Base-by-base conservation (phyloP, 305 asterid species). In the Fraxinus paxiana region DNA sequence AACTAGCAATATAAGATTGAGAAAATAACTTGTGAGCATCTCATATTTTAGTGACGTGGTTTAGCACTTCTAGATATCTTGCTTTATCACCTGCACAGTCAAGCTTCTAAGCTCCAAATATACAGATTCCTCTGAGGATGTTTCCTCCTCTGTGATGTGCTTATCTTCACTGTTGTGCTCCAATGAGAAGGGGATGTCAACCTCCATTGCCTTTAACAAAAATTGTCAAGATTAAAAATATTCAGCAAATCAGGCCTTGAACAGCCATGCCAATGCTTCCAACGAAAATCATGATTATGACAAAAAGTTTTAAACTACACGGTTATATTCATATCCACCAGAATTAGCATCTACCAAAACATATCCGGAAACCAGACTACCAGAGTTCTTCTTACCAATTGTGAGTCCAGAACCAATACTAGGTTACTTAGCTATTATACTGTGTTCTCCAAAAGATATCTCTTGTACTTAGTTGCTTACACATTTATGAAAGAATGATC, bases 61-160 rank as follows among this genome's bases (percentile, higher is more conserved):
- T 22, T 73, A 65, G 4, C 13, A 46, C 83, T 79, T 56, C 28
- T 31, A 31, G 22, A 75, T 80, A 70, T 71, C 18, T 30, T 74
- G 76, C 61, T 51, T 18, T 31, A 20, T 20, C 80, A 89, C 92
- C 92, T 86, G 92, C 65, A 84, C 70, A 73, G 86, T 83, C 74
- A 79, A 85, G 73, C 80, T 72, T 81, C 86, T 89, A 30, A 89
- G 87, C 61, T 87, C 88, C 72, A 76, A 77, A 75, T 86, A 78
- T 75, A 76, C 87, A 6, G 86, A 78, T 83, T 84, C 87, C 73
- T 86, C 87, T 82, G 51, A 43, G 69, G 86, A 80, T 46, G 82
- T 75, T 20, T 77, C 75, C 79, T 82, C 78, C 7, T 76, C 87
- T 20, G 71, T 56, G 38, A 17, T 73, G 73, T 59, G 63, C 48